Conservation (phyloP, 2,329 filamentous ascomycete genomes). For the Orbilia quercus region DNA sequence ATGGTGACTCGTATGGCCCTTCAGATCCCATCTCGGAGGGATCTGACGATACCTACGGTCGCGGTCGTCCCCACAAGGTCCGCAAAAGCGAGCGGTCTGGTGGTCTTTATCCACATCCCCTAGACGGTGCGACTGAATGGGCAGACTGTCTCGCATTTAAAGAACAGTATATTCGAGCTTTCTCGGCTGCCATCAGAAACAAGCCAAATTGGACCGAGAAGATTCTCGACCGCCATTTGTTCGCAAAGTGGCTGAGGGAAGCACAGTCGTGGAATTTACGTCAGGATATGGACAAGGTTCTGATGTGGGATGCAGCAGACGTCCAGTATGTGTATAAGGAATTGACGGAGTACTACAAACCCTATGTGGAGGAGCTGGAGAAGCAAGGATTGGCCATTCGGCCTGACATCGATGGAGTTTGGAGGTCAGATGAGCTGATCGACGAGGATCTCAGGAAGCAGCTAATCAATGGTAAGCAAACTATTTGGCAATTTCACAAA, state of each 20-base stretch:
- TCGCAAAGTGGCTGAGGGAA: slow-evolving; percentile 49
- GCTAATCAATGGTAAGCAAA: slow-evolving; percentile 42
- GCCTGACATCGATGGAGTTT: slow-evolving; percentile 54
- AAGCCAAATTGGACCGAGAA: slow-evolving; percentile 48
- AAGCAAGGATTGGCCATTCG: slow-evolving; percentile 18
- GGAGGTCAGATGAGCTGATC: slow-evolving; percentile 36
- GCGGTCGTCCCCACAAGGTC: not conserved
- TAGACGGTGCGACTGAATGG: slow-evolving; percentile 18
- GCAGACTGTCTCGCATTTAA: slow-evolving; percentile 13
- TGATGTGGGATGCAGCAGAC: slow-evolving; percentile 34
- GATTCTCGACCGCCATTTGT: slow-evolving; percentile 28
- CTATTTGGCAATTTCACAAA: too few species aligned
- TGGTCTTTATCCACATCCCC: slow-evolving; percentile 27
- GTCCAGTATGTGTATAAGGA: slow-evolving; percentile 27
- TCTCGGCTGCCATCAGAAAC: slow-evolving; percentile 38
- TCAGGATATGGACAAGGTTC: slow-evolving; percentile 2
- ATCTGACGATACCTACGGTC: not conserved
- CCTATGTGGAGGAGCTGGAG: slow-evolving; percentile 28
- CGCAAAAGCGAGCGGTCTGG: not conserved
- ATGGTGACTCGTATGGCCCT: not conserved
- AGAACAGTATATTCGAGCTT: slow-evolving; percentile 38
- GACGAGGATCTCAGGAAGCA: slow-evolving; percentile 34
- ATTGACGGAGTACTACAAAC: slow-evolving; percentile 39
- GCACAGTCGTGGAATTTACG: slow-evolving; percentile 14
- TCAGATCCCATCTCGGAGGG: not conserved